Evolutionary conservation across 352 stramenopile species (phyloP).

Genomic region (Phytophthora uliginosa): DNA sequence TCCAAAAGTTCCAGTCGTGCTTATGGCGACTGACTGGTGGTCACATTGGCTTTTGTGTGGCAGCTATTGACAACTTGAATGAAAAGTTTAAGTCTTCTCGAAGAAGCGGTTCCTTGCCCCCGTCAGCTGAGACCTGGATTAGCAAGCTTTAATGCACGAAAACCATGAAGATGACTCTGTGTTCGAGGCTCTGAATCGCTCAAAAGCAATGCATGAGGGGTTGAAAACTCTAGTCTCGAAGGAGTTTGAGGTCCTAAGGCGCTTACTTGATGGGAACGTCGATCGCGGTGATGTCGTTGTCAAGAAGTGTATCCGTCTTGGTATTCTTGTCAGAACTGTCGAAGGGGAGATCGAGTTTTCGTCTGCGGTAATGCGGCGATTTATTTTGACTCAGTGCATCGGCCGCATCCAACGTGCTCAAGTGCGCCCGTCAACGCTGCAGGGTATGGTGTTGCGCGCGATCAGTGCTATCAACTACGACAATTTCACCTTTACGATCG

Average conservation of each 20-base stretch:
- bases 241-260: background rate
- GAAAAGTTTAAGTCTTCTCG: background rate
- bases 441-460: background rate
- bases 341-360: background rate
- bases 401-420: background rate
- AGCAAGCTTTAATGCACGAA: background rate
- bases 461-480: background rate
- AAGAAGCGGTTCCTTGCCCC: background rate
- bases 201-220: background rate
- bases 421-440: background rate
- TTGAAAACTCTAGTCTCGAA: background rate
- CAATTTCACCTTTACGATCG: background rate
- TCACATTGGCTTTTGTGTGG: background rate
- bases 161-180: background rate
- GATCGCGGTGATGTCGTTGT: background rate
- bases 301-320: background rate
- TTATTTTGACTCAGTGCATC: background rate
- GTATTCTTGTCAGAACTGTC: background rate
- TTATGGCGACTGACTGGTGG: background rate
- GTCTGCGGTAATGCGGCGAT: background rate
- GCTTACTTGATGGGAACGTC: background rate
- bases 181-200: background rate
- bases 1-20: background rate
- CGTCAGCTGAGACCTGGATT: background rate
- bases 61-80: background rate